Evolutionary conservation across 2,329 filamentous ascomycete species (phyloP).

Genomic region (Colletotrichum noveboracense): DNA sequence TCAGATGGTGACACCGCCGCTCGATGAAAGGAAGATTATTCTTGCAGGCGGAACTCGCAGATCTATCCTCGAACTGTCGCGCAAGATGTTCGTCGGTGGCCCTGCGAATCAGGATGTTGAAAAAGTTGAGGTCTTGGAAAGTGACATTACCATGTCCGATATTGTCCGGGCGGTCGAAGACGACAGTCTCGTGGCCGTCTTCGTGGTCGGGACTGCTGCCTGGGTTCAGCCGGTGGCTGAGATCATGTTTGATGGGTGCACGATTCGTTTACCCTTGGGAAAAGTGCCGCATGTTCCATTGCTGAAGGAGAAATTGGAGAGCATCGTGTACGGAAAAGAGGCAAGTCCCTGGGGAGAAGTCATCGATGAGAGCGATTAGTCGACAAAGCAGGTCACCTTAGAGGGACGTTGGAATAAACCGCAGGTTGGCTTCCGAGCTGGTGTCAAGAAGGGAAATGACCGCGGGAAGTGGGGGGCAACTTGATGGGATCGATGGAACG

Average conservation of each 20-base stretch:
- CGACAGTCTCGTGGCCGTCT: slow-evolving; percentile 81
- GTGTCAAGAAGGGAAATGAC: neutral
- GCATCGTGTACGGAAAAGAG: neutral
- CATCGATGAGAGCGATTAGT: neutral
- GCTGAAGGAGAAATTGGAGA: neutral
- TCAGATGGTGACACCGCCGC: neutral
- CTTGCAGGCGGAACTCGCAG: neutral
- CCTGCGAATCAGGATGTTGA: slow-evolving; percentile 43
- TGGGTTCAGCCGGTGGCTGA: slow-evolving; percentile 44
- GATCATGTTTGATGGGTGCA: slow-evolving; percentile 69
- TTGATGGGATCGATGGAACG: neutral
- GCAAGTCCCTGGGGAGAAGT: neutral
- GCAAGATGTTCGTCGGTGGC: neutral
- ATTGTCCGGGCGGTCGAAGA: slow-evolving; percentile 73
- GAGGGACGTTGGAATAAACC: neutral
- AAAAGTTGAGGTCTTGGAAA: slow-evolving; percentile 76
- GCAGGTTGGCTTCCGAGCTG: neutral
- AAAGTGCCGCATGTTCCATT: slow-evolving; percentile 23
- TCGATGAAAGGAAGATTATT: neutral
- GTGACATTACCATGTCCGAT: slow-evolving; percentile 82
- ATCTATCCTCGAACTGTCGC: neutral
- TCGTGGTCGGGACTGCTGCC: slow-evolving; percentile 85
- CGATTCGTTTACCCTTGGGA: slow-evolving; percentile 60
- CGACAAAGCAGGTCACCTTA: neutral
- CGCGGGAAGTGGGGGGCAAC: neutral